Evolutionary conservation across 2,329 filamentous ascomycete species (phyloP).

Genomic region (Atkinsonella texensis): DNA sequence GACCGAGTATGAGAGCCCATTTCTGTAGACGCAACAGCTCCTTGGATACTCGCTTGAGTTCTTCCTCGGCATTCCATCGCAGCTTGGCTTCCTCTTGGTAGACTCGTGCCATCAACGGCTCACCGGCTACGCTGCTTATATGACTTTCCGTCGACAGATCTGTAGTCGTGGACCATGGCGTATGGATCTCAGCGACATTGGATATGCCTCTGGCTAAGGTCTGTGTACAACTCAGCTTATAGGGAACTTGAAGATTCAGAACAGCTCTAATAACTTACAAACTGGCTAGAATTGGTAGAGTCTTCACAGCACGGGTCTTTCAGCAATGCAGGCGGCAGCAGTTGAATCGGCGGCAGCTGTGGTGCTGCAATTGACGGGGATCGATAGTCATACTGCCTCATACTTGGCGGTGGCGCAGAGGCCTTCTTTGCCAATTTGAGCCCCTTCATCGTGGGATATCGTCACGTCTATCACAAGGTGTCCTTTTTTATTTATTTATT

Average conservation of each 20-base stretch:
- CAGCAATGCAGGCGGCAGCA: constrained; percentile 8
- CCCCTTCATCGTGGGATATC: no score
- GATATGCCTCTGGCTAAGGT: constrained; percentile 18
- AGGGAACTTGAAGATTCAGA: not conserved
- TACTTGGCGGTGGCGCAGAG: no score
- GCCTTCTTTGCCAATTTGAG: no score
- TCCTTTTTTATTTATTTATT: no score
- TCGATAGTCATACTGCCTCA: no score
- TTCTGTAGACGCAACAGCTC: constrained; percentile 25
- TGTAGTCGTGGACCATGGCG: constrained; percentile 16
- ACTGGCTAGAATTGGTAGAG: constrained; percentile 15
- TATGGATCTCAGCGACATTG: constrained; percentile 14
- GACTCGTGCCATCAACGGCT: constrained; percentile 24
- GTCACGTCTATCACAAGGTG: no score
- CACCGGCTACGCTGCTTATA: constrained; percentile 19
- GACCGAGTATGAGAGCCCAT: constrained; percentile 25
- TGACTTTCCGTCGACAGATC: constrained; percentile 11
- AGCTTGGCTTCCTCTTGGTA: constrained; percentile 26
- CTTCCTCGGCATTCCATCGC: constrained; percentile 27
- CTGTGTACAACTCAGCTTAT: constrained; percentile 9
- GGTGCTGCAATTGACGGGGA: not conserved
- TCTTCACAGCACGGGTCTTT: constrained; percentile 7
- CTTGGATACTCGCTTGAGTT: constrained; percentile 26
- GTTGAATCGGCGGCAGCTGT: not conserved
- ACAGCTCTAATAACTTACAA: constrained; percentile 12